Conservation (phyloP, 2,329 filamentous ascomycete species). For the Penicillium sp. region DNA sequence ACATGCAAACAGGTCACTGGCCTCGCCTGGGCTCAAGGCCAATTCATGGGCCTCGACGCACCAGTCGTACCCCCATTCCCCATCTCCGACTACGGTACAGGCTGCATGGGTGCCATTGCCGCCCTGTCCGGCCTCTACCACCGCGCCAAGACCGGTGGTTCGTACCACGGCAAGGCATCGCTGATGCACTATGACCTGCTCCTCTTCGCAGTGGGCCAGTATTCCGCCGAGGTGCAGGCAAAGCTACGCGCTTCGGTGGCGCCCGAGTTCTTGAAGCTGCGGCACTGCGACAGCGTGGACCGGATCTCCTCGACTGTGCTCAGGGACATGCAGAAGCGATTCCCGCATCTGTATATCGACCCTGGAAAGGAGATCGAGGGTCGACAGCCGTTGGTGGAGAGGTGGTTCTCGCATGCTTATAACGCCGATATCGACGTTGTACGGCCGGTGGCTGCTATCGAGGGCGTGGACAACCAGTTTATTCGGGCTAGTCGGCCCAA, state of each 20-base stretch:
- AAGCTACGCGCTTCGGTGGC: constrained; percentile 49
- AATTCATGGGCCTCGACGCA: constrained; percentile 39
- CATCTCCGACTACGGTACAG: constrained; percentile 63
- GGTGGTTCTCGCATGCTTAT: constrained; percentile 47
- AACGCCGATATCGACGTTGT: constrained; percentile 47
- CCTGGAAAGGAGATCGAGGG: constrained; percentile 20
- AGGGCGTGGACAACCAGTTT: constrained; percentile 49
- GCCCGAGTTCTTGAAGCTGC: constrained; percentile 52
- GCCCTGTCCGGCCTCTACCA: constrained; percentile 61
- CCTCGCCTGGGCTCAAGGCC: constrained; percentile 40
- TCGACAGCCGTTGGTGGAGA: constrained; percentile 45
- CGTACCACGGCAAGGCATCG: constrained; percentile 61
- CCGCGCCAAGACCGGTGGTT: constrained; percentile 60
- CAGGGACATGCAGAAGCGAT: constrained; percentile 50
- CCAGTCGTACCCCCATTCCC: constrained; percentile 48
- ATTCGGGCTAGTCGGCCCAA: constrained; percentile 50
- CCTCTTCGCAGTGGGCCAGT: constrained; percentile 57
- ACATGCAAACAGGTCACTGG: constrained; percentile 34
- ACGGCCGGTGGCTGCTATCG: constrained; percentile 44
- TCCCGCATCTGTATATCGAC: constrained; percentile 52
- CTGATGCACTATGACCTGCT: constrained; percentile 66
- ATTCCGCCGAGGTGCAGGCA: constrained; percentile 52
- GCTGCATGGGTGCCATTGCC: constrained; percentile 65
- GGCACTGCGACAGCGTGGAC: constrained; percentile 61
- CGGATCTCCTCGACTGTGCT: constrained; percentile 59